Base-by-base conservation (phyloP, 345 rosid genomes). In the Syzygium aqueum region DNA sequence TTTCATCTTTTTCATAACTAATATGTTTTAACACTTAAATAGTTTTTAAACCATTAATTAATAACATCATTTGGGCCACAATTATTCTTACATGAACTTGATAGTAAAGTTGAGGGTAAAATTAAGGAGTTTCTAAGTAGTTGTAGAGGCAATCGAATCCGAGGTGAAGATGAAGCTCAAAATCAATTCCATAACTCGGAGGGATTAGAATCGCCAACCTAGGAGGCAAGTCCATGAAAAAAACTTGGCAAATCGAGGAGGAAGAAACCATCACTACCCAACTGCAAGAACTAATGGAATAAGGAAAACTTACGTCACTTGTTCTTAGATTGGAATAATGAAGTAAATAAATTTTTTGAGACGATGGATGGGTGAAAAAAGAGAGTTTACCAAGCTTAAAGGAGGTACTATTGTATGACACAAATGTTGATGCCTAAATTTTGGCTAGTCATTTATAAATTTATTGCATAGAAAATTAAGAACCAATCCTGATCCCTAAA, bases 261-360 rank as follows among this genome's bases (percentile, higher is more conserved):
- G 8, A 57, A 57, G 65, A 27, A 57, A 57, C 65, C 65, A 11
- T 25, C 28, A 25, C 65, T 1, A 0, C 25, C 12, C 28, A 57
- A 25, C 2, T 11, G 65, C 65, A 57, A 57, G 65, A 57, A 57
- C 14, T 25, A 21, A 54, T 54, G 22, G 40, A 33, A 40, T n/a
- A 22, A 23, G 46, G 21, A 5, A 30, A 53, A 57, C 15, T 52
- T 15, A 56, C 3, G 65, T 25, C 13, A 7, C 65, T 2, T 27
- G 28, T 57, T 25, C 65, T 57, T 57, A 11, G 28, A 57, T 57
- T 57, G 0, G 28, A 57, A 25, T 57, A 28, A 57, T 5, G 65
- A 57, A 57, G 12, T 14, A 0, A 0, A 57, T 0, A 57, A 27
- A 25, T 5, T 57, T 57, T 57, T 25, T 14, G 0, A 57, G 65